These are phyloP conservation scores for Scedosporium apiospermum DNA, from an alignment of 2,329 filamentous ascomycete genomes.

Conservation along the genomic window DNA sequence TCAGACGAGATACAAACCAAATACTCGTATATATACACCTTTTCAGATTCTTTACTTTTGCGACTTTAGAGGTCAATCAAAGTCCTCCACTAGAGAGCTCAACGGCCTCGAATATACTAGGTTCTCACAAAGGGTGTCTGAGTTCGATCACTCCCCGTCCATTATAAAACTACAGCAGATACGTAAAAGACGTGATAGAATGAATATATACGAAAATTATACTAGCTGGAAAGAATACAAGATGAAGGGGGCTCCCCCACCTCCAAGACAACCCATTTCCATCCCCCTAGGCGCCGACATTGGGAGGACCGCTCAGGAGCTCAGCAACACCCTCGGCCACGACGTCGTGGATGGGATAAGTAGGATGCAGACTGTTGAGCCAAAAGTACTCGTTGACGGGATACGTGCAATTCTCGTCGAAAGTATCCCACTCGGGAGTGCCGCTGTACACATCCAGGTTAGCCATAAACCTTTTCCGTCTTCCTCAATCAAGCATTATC, in stretches of 20 bases:
- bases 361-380: constrained; percentile 56
- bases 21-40: not conserved
- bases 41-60: too few species aligned
- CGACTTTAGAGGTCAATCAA: too few species aligned
- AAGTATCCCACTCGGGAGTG: constrained; percentile 30
- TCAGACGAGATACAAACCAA: not conserved
- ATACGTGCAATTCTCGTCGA: constrained; percentile 36
- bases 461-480: not conserved
- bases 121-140: too few species aligned
- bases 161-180: too few species aligned
- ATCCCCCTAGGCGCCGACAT: constrained; percentile 13
- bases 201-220: too few species aligned
- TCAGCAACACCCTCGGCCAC: constrained; percentile 40
- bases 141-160: too few species aligned
- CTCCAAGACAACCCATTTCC: not conserved
- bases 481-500: not conserved
- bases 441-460: constrained; percentile 23
- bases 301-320: constrained; percentile 26
- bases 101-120: too few species aligned
- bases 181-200: too few species aligned
- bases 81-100: too few species aligned
- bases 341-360: constrained; percentile 50
- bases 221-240: not conserved
- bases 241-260: not conserved
- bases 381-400: constrained; percentile 55